phyloP scores from a whole-genome alignment of 495 filamentous ascomycete genomes.

The Neurospora tetraspora region DNA sequence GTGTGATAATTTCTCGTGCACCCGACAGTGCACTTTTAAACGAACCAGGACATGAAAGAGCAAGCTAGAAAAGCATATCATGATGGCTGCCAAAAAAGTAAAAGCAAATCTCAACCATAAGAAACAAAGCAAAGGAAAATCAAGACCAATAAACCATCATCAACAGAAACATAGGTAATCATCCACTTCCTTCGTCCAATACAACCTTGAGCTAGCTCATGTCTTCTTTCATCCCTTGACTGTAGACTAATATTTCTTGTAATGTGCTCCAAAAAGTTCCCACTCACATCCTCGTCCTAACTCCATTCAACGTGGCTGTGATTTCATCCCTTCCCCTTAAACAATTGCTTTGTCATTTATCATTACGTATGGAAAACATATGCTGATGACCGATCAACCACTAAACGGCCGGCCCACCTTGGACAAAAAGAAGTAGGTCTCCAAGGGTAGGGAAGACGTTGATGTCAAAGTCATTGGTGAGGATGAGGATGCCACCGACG shows the following conservation, averaged over 20 bases:
- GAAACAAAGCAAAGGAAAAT: not conserved
- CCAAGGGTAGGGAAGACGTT: not conserved
- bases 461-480: not conserved
- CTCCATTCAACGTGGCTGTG: not conserved
- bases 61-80: not conserved
- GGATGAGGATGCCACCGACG: not conserved
- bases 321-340: not conserved
- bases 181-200: not conserved
- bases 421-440: not conserved
- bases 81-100: not conserved
- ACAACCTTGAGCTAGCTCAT: not conserved
- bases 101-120: not conserved
- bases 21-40: not conserved
- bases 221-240: not conserved
- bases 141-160: not conserved
- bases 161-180: not conserved
- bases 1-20: not conserved
- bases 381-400: not conserved
- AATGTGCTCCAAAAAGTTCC: not conserved
- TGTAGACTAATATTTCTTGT: not conserved
- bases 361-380: not conserved
- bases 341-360: not conserved
- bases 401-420: not conserved
- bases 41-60: not conserved
- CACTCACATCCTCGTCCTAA: not conserved